Conservation (phyloP, 2,329 filamentous ascomycete species). For the Echinosphaeria canescens region DNA sequence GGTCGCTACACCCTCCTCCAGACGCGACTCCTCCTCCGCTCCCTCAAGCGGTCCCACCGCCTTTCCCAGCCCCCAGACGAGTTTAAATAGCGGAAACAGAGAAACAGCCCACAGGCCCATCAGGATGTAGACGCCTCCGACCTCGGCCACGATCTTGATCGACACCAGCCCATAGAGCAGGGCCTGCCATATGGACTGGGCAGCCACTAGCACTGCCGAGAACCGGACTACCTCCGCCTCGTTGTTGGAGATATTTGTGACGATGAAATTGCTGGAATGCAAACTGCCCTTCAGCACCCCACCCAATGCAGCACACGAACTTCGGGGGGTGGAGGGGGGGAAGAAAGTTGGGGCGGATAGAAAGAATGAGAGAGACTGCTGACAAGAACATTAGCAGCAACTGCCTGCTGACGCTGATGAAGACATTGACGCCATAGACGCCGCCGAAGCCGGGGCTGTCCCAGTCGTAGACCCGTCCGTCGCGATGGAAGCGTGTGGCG, state of each 20-base stretch:
- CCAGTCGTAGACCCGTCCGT: slow-evolving; percentile 46
- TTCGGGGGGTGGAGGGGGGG: neutral
- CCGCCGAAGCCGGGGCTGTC: slow-evolving; percentile 35
- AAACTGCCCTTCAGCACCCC: too few relatives aligned
- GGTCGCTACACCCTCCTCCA: too few relatives aligned
- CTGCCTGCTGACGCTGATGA: slow-evolving; percentile 47
- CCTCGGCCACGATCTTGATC: slow-evolving; percentile 35
- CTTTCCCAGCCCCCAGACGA: too few relatives aligned
- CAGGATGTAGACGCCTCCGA: slow-evolving; percentile 49
- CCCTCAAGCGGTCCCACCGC: too few relatives aligned
- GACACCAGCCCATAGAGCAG: slow-evolving; percentile 48
- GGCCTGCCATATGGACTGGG: slow-evolving; percentile 53
- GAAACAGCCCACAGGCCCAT: slow-evolving; percentile 45
- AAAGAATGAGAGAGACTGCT: neutral
- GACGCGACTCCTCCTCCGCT: too few relatives aligned
- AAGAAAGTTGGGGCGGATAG: neutral
- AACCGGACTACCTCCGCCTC: slow-evolving; percentile 46
- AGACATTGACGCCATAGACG: slow-evolving; percentile 44
- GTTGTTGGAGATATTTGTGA: slow-evolving; percentile 38
- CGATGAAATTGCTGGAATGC: slow-evolving; percentile 38
- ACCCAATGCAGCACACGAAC: too few relatives aligned
- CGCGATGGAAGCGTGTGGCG: slow-evolving; percentile 34
- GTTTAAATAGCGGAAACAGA: too few relatives aligned
- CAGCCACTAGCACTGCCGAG: slow-evolving; percentile 44
- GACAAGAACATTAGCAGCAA: slow-evolving; percentile 52